Base-by-base conservation (phyloP, 805 yeast genomes). In the Starmerella vaccinii region DNA sequence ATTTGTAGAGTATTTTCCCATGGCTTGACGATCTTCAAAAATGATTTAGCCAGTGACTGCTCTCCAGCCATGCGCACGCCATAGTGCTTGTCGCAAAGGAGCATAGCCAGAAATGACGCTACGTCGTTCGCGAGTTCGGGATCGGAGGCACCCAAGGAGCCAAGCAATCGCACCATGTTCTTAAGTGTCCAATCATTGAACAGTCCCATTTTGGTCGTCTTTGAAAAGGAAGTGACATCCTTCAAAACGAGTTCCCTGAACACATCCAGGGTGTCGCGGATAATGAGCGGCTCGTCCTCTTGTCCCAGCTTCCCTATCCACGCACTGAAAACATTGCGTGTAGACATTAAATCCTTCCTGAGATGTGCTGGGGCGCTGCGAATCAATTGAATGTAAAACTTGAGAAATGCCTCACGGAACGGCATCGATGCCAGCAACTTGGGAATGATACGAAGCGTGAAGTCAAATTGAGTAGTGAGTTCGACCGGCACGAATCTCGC, bases 111-210 rank as follows among this genome's bases (percentile, higher is more conserved):
- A 52, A 83, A 76, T 2, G 67, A 63, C 51, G 74, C 77, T 1
- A 55, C 68, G 10, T 63, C 58, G 5, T 65, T 63, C 10, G 69
- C 68, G 13, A 79, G 49, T 8, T 43, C 46, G 3, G 44, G 30
- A 1, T 46, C 51, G 2, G 46, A 61, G 45, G n/a, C 65, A 12
- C 65, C 60, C 33, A 69, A 65, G 0, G 60, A 23, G n/a, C 70
- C 63, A 46, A 73, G 79, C 3, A 86, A 63, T 3, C 75, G 71
- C 30, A 78, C 75, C 27, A 86, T 57, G 49, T 78, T 78, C 24
- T 73, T 71, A 51, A 87, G 61, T 21, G 81, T 76, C 71, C 83
- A 77, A 61, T 89, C 97, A 58, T 85, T 86, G 60, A 90, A 75
- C 15, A 88, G 74, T 53, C 78, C 77, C 53, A 86, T 76, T 63